phyloP scores from a whole-genome alignment of 75 land plant species.

The Cupressus sempervirens region DNA sequence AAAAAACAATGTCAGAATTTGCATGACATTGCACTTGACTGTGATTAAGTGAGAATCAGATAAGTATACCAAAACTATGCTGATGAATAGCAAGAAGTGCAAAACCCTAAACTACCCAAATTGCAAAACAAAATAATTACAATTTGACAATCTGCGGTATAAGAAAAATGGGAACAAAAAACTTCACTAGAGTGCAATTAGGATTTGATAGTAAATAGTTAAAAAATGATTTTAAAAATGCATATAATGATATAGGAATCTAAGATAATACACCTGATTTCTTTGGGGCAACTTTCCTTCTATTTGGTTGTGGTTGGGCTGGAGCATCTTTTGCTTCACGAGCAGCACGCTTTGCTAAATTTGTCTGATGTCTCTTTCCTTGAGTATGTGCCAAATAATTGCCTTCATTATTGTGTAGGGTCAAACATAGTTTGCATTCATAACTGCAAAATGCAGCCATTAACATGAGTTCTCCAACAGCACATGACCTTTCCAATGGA shows the following conservation, averaged over 20 bases:
- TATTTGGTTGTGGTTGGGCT: slow-evolving; percentile 92
- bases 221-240: not conserved
- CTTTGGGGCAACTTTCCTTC: slow-evolving; percentile 66
- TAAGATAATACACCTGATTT: slow-evolving; percentile 48
- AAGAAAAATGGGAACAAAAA: not conserved
- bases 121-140: not conserved
- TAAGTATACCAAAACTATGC: not conserved
- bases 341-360: slow-evolving; percentile 95
- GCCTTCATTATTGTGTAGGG: slow-evolving; percentile 97
- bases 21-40: not conserved
- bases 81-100: not conserved
- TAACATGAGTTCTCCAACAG: not conserved
- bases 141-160: not conserved
- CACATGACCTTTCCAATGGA: not conserved
- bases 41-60: not conserved
- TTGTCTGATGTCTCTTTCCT: slow-evolving; percentile 98
- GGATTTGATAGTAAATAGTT: not conserved
- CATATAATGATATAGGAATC: not conserved
- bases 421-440: slow-evolving; percentile 95
- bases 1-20: not conserved
- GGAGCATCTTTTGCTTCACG: slow-evolving; percentile 99
- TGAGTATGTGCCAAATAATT: slow-evolving; percentile 99
- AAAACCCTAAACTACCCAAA: not conserved
- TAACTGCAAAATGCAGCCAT: slow-evolving; percentile 49
- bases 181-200: not conserved